A percentile compares a stretch with the other conserved stretches of the same genome.
These are phyloP conservation scores for Austroboletus eburneus DNA, from an alignment of 768 basidiomycete species.

Conservation along the genomic window DNA sequence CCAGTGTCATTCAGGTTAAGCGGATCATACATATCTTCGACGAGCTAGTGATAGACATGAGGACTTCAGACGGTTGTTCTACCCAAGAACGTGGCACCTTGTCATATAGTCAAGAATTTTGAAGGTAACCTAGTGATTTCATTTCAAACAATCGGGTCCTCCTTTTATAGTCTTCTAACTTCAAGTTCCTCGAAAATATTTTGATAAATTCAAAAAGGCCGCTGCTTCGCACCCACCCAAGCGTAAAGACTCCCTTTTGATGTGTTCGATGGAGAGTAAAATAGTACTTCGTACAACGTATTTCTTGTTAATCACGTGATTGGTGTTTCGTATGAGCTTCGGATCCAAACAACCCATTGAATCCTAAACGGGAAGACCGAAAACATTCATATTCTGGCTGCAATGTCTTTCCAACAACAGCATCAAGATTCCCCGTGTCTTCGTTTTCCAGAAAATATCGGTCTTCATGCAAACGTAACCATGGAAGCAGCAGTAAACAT, in stretches of 20 bases:
- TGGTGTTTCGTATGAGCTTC: slow-evolving; percentile 26
- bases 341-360: slow-evolving; percentile 28
- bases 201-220: slow-evolving; percentile 38
- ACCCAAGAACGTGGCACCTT: no score
- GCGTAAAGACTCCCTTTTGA: slow-evolving; percentile 57
- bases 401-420: slow-evolving; percentile 39
- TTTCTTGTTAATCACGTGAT: slow-evolving; percentile 8
- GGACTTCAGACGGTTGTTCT: no score
- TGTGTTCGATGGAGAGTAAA: slow-evolving; percentile 50
- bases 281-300: neutral
- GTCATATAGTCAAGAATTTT: no score
- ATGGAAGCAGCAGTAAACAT: slow-evolving; percentile 57
- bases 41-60: no score
- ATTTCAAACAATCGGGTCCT: no score
- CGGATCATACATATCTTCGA: no score
- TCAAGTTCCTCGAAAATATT: slow-evolving; percentile 35
- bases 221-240: slow-evolving; percentile 48
- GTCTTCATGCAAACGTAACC: slow-evolving; percentile 49
- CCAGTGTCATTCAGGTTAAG: no score
- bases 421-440: slow-evolving; percentile 64
- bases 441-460: slow-evolving; percentile 64
- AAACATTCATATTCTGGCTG: neutral
- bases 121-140: no score
- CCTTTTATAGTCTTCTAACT: slow-evolving; percentile 27
- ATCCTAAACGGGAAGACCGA: slow-evolving; percentile 15